phyloP scores from a whole-genome alignment of 305 asterid genomes.

The Striga hermonthica region DNA sequence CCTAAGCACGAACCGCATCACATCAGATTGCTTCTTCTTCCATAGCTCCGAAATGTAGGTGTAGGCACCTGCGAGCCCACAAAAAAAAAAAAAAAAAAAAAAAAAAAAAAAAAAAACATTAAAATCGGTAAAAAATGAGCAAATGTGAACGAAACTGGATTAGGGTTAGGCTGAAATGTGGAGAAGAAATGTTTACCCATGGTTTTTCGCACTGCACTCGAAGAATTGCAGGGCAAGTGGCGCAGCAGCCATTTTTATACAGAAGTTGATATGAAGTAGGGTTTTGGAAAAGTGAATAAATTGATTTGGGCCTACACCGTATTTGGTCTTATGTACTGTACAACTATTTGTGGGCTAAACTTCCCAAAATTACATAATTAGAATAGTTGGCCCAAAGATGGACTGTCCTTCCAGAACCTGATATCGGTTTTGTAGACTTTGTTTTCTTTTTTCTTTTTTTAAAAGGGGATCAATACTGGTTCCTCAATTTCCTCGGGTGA shows the following conservation, averaged over 20 bases:
- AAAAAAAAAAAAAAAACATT: no score
- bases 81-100: no score
- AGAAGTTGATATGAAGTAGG: neutral
- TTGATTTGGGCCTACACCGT: neutral
- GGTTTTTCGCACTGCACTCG: neutral
- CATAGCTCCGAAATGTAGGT: conserved; percentile 12
- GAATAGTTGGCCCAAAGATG: no score
- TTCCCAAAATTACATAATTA: no score
- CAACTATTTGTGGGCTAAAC: no score
- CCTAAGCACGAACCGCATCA: conserved; percentile 7
- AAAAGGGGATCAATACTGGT: no score
- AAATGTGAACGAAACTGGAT: neutral
- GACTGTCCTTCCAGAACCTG: no score
- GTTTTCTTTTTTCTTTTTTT: no score
- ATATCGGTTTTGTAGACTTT: no score
- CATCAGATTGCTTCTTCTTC: conserved; percentile 13
- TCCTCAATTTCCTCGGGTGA: no score
- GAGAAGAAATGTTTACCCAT: conserved; percentile 1
- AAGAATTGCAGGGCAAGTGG: neutral
- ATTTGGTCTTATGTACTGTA: neutral
- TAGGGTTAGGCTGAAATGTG: neutral
- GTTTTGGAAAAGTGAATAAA: neutral
- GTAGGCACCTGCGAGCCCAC: conserved; percentile 14
- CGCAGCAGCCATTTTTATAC: neutral
- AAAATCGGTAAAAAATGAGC: neutral